Conservation (phyloP, 345 rosid species). For the Brassica cretica region DNA sequence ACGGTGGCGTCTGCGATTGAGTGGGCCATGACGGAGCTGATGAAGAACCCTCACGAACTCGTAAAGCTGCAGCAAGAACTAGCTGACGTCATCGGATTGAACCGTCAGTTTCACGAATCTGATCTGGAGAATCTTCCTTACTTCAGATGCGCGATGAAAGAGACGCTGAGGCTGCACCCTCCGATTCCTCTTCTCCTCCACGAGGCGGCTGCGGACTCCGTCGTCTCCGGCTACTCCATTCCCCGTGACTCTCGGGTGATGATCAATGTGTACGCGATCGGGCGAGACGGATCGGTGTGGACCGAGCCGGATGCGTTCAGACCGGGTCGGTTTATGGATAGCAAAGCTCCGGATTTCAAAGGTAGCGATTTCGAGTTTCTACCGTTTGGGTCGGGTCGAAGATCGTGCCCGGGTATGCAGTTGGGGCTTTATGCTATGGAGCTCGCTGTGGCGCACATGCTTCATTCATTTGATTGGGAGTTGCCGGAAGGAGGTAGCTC, state of each 20-base stretch:
- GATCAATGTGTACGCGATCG: conserved; percentile 68
- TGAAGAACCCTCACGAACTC: conserved; percentile 58
- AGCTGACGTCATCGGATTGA: conserved; percentile 52
- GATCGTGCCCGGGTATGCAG: conserved; percentile 85
- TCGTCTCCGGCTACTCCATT: conserved; percentile 54
- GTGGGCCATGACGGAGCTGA: conserved; percentile 73
- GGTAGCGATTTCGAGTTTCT: conserved; percentile 65
- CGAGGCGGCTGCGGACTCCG: conserved; percentile 55
- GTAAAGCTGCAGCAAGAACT: conserved; percentile 61
- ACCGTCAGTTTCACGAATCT: conserved; percentile 54
- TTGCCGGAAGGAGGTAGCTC: conserved; percentile 65
- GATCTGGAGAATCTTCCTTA: conserved; percentile 62
- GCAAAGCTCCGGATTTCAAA: conserved; percentile 54
- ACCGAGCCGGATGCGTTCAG: conserved; percentile 54
- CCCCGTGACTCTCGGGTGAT: conserved; percentile 61
- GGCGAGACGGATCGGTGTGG: conserved; percentile 61
- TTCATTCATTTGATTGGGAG: conserved; percentile 73
- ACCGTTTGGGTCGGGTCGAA: conserved; percentile 80
- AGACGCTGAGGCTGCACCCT: conserved; percentile 74
- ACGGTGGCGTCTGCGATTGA: conserved; percentile 83
- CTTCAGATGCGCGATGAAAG: conserved; percentile 59
- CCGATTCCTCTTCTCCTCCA: conserved; percentile 85
- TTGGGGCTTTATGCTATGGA: conserved; percentile 72
- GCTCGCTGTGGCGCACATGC: conserved; percentile 60
- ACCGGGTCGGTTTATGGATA: conserved; percentile 56